Base-by-base conservation (phyloP, 1,284 basidiomycete genomes). In the Chondrostereum purpureum region DNA sequence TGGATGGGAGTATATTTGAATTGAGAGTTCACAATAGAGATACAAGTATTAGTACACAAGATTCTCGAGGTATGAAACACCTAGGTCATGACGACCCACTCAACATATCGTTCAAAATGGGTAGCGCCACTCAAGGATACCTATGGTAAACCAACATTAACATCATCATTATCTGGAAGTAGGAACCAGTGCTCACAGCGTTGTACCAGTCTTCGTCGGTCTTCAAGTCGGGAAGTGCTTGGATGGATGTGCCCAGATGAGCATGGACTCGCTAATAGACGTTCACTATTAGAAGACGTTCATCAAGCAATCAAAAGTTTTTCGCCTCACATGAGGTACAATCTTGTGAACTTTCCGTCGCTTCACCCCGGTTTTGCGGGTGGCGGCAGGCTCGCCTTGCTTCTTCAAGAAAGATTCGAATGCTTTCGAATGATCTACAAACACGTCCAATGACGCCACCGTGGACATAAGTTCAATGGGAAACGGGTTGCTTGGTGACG, bases 311-410 rank as follows among this genome's bases (percentile, higher is more conserved):
- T 31, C 8, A 8, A 31, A n/a, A 31, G n/a, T 8, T 8, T 8
- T n/a, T n/a, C n/a, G n/a, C n/a, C 19, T 33, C 21, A 46, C 44
- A 12, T 23, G 38, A 10, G 44, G 27, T 2, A 41, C 27, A 22
- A 46, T 46, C 16, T 41, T 40, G 27, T 46, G 40, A 17, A 11
- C 22, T 31, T 24, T 16, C n/a, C 44, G 19, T 17, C 5, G n/a
- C 13, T 27, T 24, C 13, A 46, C 2, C 18, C 39, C 39, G 14
- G 21, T 27, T 16, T 18, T 46, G 4, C 34, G 3, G 12, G 38
- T 12, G 16, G 37, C 44, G 18, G 10, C 5, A 4, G 4, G 11
- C 19, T 42, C 44, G 2, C 24, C 39, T 34, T 46, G 19, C 5
- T 41, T n/a, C 6, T 19, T 17, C 18, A 46, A 31, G 24, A 40